Conservation (phyloP, 2,329 filamentous ascomycete species). For the Xylaria sp. region DNA sequence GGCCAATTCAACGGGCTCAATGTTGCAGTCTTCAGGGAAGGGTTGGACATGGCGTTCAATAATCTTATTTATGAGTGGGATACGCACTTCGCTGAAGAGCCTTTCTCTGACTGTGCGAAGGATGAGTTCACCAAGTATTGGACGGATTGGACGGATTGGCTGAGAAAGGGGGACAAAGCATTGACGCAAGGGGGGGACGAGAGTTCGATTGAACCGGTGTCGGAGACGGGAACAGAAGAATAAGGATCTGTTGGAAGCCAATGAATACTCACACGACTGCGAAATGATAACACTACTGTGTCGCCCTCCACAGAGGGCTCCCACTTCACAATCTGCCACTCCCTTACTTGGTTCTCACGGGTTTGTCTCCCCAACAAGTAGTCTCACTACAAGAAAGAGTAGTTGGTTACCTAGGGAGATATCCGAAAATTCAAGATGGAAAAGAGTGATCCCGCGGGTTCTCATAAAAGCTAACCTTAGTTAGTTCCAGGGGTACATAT, state of each 20-base stretch:
- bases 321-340: neutral
- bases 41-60: slow-evolving; percentile 24
- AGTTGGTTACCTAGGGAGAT: too few species aligned
- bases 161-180: neutral
- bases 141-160: slow-evolving; percentile 25
- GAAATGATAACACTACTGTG: neutral
- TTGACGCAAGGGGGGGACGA: neutral
- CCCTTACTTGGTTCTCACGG: neutral
- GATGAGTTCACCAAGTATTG: slow-evolving; percentile 23
- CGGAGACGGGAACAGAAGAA: neutral
- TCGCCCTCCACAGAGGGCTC: neutral
- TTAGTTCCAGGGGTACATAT: neutral
- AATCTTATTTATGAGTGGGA: slow-evolving; percentile 30
- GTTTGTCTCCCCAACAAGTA: neutral
- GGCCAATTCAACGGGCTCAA: slow-evolving; percentile 14
- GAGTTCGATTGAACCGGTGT: neutral
- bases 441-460: neutral
- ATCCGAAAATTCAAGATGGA: neutral
- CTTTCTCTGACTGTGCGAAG: neutral
- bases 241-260: neutral
- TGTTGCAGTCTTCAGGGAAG: slow-evolving; percentile 13
- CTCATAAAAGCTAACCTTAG: neutral
- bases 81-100: slow-evolving; percentile 22
- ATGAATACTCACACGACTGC: neutral
- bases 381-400: too few species aligned